Evolutionary conservation across 495 filamentous ascomycete species (phyloP).

Genomic region (Jackrogersella minutella): DNA sequence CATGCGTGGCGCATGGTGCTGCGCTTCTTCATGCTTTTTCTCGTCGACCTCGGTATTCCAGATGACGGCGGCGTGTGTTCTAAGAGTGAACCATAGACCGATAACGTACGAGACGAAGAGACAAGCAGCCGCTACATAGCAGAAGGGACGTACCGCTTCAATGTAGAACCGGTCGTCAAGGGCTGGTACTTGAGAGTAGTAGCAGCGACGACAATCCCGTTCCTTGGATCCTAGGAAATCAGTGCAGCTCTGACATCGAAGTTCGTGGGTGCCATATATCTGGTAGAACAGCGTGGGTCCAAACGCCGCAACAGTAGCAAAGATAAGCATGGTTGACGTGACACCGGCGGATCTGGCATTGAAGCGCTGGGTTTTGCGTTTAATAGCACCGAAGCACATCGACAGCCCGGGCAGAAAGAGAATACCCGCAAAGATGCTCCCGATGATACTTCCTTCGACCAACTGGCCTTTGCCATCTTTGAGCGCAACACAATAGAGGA

Average conservation of each 20-base stretch:
- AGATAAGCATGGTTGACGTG: conserved; percentile 97
- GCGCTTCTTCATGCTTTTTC: conserved; percentile 69
- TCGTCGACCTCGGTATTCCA: conserved; percentile 91
- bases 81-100: conserved; percentile 93
- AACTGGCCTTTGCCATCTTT: conserved; percentile 91
- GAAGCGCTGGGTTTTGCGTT: conserved; percentile 98
- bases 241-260: conserved; percentile 83
- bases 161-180: conserved; percentile 86
- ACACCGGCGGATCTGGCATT: conserved; percentile 97
- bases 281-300: conserved; percentile 98
- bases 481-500: conserved; percentile 94
- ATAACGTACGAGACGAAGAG: conserved; percentile 95
- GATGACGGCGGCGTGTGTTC: conserved; percentile 96
- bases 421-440: conserved; percentile 96
- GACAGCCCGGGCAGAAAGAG: conserved; percentile 95
- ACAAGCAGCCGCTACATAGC: conserved; percentile 81
- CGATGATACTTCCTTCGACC: conserved; percentile 96
- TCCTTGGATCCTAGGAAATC: conserved; percentile 49
- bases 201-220: conserved; percentile 88
- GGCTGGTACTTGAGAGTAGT: conserved; percentile 88
- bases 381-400: conserved; percentile 98
- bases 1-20: conserved; percentile 44
- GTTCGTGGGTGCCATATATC: conserved; percentile 96
- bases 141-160: conserved; percentile 91
- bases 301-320: conserved; percentile 97